Evolutionary conservation across 805 yeast species (phyloP).

Genomic region (Isabelozyma rhagii): DNA sequence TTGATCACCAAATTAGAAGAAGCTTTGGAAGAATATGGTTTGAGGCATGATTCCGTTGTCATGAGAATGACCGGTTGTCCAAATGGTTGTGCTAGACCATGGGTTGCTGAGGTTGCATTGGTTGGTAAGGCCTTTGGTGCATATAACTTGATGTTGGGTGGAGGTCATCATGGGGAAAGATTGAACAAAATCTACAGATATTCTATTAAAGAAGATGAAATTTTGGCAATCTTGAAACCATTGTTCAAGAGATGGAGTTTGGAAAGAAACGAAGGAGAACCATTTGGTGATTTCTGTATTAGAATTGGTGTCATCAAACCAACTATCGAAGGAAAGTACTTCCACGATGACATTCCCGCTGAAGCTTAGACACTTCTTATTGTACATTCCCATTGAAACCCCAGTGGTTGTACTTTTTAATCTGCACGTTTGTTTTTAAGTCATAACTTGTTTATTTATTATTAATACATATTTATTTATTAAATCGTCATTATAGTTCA

Average conservation of each 20-base stretch:
- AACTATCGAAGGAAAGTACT: constrained; percentile 84
- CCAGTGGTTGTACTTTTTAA: neutral
- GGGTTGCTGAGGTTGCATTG: constrained; percentile 94
- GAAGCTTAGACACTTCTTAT: constrained; percentile 42
- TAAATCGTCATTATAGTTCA: neutral
- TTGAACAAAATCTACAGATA: constrained; percentile 85
- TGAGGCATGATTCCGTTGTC: constrained; percentile 89
- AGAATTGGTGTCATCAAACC: constrained; percentile 86
- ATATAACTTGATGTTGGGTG: constrained; percentile 91
- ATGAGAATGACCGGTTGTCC: constrained; percentile 99
- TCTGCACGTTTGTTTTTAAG: neutral
- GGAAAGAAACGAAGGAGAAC: constrained; percentile 89
- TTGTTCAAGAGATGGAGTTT: constrained; percentile 91
- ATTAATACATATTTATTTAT: neutral
- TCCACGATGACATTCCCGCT: constrained; percentile 92
- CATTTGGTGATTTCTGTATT: constrained; percentile 89
- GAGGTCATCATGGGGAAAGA: constrained; percentile 92
- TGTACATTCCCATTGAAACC: neutral
- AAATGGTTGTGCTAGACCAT: constrained; percentile 97
- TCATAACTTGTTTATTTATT: constrained; percentile 1
- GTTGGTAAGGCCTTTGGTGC: constrained; percentile 95
- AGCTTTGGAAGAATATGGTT: constrained; percentile 86
- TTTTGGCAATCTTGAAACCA: constrained; percentile 72
- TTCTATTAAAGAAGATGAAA: constrained; percentile 88
- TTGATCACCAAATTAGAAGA: constrained; percentile 78